Evolutionary conservation across 2,329 filamentous ascomycete genomes (phyloP).

Genomic region (Fonsecaea nubica): DNA sequence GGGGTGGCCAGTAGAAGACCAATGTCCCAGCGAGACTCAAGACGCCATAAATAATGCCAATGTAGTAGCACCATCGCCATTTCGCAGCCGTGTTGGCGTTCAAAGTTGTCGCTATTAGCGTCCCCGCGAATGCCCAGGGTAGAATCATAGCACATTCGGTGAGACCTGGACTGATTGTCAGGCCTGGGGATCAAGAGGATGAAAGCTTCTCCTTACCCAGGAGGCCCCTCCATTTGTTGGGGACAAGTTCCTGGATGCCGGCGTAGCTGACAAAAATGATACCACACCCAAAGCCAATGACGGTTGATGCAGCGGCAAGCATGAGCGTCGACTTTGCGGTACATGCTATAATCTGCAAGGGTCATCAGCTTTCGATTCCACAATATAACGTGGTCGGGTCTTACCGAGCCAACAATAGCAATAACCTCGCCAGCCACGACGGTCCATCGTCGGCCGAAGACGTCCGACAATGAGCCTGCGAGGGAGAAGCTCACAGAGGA

Average conservation of each 20-base stretch:
- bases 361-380: neutral
- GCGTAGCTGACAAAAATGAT: slow-evolving; percentile 49
- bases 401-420: slow-evolving; percentile 45
- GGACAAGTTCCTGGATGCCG: slow-evolving; percentile 48
- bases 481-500: slow-evolving; percentile 40
- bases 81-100: slow-evolving; percentile 46
- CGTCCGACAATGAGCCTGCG: slow-evolving; percentile 45
- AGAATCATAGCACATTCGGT: slow-evolving; percentile 48
- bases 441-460: slow-evolving; percentile 48
- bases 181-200: neutral
- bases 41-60: slow-evolving; percentile 24
- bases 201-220: neutral
- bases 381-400: neutral
- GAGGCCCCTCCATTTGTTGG: slow-evolving; percentile 45
- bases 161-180: slow-evolving; percentile 40
- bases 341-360: slow-evolving; percentile 44
- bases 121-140: slow-evolving; percentile 47
- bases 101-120: slow-evolving; percentile 47
- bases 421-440: slow-evolving; percentile 43
- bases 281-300: slow-evolving; percentile 47
- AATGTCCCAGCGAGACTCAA: slow-evolving; percentile 45
- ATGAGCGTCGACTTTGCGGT: slow-evolving; percentile 46
- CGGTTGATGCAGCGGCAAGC: slow-evolving; percentile 46
- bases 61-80: slow-evolving; percentile 59
- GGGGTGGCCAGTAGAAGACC: slow-evolving; percentile 59